Base-by-base conservation (phyloP, 108 stramenopile species). In the Bacterosira constricta region DNA sequence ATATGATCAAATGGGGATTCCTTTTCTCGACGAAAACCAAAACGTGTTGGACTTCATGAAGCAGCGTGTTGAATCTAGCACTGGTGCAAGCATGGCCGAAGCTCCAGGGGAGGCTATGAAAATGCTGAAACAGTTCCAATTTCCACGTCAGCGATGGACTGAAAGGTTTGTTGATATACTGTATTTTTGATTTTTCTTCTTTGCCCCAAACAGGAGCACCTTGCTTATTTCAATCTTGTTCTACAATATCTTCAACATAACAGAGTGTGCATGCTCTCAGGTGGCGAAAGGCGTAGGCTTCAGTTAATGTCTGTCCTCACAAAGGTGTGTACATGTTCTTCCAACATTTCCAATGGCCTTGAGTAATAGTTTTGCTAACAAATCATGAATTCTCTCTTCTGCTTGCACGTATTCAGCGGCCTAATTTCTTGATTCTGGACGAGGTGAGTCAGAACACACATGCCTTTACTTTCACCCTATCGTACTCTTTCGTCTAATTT, bases 1-100 rank as follows among this genome's bases (percentile, higher is more conserved):
- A 3, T 95, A 92, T 66, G 94, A 95, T 66, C 94, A 95, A 73
- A 73, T 84, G 77, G 94, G 94, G 0, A 75, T 92, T 25, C 84
- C 87, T 3, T 77, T 70, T 30, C 59, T 74, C 17, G 72, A 81
- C 13, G 87, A 88, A 53, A 80, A 89, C 35, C 82, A 84, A 60
- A 89, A 75, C 4, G 84, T 90, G 18, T 50, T 95, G 36, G 86
- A 92, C 17, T 95, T 88, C 55, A 88, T 92, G 0, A 77, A 88
- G 47, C 83, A 92, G 32, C 63, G 81, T 32, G 90, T 91, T 11
- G 86, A 90, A 51, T 64, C 69, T 20, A 64, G 69, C 12, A 53
- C 83, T 18, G 82, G 71, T 25, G 47, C 78, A 35, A 52, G 32
- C 52, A 78, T 77, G 71, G 79, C 73, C 6, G 86, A 88, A 53